Conservation (phyloP, 108 stramenopile species). For the Skeletonema potamos region DNA sequence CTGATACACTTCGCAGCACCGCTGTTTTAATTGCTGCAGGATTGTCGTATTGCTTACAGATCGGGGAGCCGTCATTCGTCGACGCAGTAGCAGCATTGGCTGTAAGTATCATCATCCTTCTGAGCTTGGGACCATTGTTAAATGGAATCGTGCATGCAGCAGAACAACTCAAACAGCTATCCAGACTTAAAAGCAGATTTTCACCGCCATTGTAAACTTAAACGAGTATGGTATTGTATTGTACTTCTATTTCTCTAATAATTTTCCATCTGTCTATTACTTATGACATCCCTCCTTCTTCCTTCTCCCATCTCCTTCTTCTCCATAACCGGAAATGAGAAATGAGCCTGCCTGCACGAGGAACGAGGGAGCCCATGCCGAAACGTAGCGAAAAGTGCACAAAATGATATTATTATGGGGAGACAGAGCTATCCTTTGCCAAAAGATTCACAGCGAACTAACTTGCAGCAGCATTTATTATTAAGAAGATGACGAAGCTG, state of each 20-base stretch:
- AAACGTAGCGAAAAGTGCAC: too few species aligned
- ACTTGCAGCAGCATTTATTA: not conserved
- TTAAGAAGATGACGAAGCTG: not conserved
- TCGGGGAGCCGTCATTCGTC: slow-evolving; percentile 57
- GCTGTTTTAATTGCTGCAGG: slow-evolving; percentile 71
- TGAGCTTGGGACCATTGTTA: slow-evolving; percentile 64
- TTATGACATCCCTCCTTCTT: too few species aligned
- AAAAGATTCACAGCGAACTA: not conserved
- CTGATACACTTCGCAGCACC: slow-evolving; percentile 78
- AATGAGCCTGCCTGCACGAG: too few species aligned
- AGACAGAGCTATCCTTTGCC: too few species aligned
- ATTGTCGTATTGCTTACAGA: slow-evolving; percentile 46
- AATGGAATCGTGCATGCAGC: slow-evolving; percentile 33
- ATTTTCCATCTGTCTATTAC: too few species aligned
- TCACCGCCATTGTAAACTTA: not conserved
- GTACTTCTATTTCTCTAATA: too few species aligned
- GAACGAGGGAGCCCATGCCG: too few species aligned
- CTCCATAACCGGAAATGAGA: too few species aligned
- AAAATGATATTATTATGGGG: too few species aligned
- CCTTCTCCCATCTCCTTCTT: too few species aligned
- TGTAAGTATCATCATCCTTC: slow-evolving; percentile 65
- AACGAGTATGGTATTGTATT: too few species aligned
- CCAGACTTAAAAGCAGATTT: slow-evolving; percentile 7
- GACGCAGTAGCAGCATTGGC: slow-evolving; percentile 78
- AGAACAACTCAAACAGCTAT: slow-evolving; percentile 18